Base-by-base conservation (phyloP, 1,284 basidiomycete genomes). In the Rhodotorula sp. region DNA sequence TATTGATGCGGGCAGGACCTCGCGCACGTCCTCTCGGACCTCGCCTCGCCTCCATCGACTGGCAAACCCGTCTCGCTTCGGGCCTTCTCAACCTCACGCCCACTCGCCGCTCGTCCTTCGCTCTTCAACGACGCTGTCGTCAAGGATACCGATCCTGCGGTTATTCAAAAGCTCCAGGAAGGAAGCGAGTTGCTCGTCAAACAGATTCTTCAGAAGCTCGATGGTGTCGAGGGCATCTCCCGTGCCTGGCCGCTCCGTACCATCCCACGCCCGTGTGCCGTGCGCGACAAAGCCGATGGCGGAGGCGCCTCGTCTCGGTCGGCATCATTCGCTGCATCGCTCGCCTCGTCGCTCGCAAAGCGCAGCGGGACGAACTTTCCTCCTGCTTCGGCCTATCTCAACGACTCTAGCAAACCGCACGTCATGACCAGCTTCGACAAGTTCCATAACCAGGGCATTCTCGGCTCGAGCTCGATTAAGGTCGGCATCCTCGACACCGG, bases 371-470 rank as follows among this genome's bases (percentile, higher is more conserved):
- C 36, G 36, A 36, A 6, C 36, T 36, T 36, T 13, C 36, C 36
- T 36, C 36, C 24, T 39, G 29, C 54, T 8, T 34, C 44, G 19
- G 9, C 55, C 46, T 85, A 86, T 65, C 83, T 82, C 11, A 73
- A 82, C 64, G 86, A 85, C 19, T 82, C 83, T 73, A 79, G 79
- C 29, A 85, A 85, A 32, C 81, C 82, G 46, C 86, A 85, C 8
- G 79, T 85, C 76, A 84, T 84, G 68, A 82, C 87, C 47, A 86
- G 82, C 53, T 82, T 87, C 61, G 81, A 84, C 60, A 82, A 85
- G 74, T 81, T 81, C 61, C 84, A 84, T 49, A 59, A 52, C 8
- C 17, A 52, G 32, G 72, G 72, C 4, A 17, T 47, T 6, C 44
- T 70, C 27, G 72, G 72, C 5, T 39, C 29, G 9, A 68, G 68